These are phyloP conservation scores for Macrophomina pseudophaseolina DNA, from an alignment of 2,329 filamentous ascomycete genomes.

Conservation along the genomic window DNA sequence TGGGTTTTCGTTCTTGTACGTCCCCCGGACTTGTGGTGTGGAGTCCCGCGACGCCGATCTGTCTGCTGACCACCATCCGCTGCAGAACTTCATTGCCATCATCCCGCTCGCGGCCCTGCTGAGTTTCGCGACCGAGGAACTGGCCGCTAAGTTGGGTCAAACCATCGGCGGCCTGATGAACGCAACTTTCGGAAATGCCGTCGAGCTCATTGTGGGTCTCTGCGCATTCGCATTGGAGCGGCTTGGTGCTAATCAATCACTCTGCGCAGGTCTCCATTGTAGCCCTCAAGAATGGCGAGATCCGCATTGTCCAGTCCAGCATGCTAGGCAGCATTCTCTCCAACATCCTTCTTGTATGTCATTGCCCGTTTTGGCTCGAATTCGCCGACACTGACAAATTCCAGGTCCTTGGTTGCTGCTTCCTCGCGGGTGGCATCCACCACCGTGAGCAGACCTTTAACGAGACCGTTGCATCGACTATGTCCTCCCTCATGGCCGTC, in stretches of 20 bases:
- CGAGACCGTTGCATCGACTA: slow-evolving; percentile 77
- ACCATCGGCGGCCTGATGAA: slow-evolving; percentile 76
- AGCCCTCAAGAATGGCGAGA: slow-evolving; percentile 81
- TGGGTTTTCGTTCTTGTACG: slow-evolving; percentile 67
- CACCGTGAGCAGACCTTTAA: slow-evolving; percentile 64
- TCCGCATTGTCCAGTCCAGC: slow-evolving; percentile 94
- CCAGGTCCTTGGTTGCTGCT: slow-evolving; percentile 58
- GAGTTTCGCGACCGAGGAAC: slow-evolving; percentile 79
- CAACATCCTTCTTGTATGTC: slow-evolving; percentile 77
- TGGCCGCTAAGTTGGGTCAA: slow-evolving; percentile 73
- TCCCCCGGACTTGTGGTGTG: not conserved
- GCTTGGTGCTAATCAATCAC: slow-evolving; percentile 20
- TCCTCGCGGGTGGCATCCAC: slow-evolving; percentile 55
- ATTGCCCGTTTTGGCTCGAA: slow-evolving; percentile 62
- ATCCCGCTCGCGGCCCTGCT: slow-evolving; percentile 75
- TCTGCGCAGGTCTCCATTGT: slow-evolving; percentile 80
- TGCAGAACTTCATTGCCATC: slow-evolving; percentile 75
- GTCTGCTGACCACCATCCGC: slow-evolving; percentile 6
- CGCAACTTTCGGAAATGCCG: slow-evolving; percentile 79
- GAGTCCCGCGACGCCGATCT: not conserved
- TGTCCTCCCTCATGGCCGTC: slow-evolving; percentile 65
- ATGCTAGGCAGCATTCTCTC: slow-evolving; percentile 97
- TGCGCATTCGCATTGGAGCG: not conserved
- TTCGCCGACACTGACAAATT: slow-evolving; percentile 63
- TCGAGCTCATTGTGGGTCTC: slow-evolving; percentile 72